phyloP scores from a whole-genome alignment of 2,329 filamentous ascomycete genomes.

The Paracamarosporium sp. region DNA sequence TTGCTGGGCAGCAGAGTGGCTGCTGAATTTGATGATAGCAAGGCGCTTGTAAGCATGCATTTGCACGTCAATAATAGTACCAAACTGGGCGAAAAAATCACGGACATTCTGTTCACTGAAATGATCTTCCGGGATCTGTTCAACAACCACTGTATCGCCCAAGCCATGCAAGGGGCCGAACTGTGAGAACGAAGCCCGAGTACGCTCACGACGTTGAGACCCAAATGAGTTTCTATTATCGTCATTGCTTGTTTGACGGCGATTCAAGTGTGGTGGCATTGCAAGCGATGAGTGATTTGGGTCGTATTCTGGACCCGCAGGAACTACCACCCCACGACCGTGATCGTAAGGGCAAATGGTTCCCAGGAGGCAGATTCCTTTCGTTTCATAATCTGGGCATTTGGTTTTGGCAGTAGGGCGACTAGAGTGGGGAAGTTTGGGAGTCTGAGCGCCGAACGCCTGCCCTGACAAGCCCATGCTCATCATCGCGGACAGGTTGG shows the following conservation, averaged over 20 bases:
- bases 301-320: slow-evolving; percentile 4
- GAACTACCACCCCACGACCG: not conserved
- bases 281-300: slow-evolving; percentile 1
- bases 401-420: not conserved
- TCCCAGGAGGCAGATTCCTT: slow-evolving; percentile 2
- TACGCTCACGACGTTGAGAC: slow-evolving; percentile 8
- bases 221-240: slow-evolving; percentile 11
- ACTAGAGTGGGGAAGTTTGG: not conserved
- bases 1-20: slow-evolving; percentile 69
- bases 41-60: slow-evolving; percentile 72
- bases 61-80: slow-evolving; percentile 67
- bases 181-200: slow-evolving; percentile 65
- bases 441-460: not conserved
- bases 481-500: not conserved
- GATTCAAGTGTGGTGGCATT: not conserved
- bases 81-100: slow-evolving; percentile 76
- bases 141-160: slow-evolving; percentile 75
- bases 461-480: not conserved
- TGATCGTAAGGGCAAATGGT: slow-evolving; percentile 1
- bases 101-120: slow-evolving; percentile 71
- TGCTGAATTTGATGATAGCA: slow-evolving; percentile 73
- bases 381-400: slow-evolving; percentile 3
- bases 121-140: slow-evolving; percentile 76
- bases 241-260: not conserved
- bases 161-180: slow-evolving; percentile 68